Base-by-base conservation (phyloP, 768 basidiomycete species). In the Pilatotrama ljubarskyi region DNA sequence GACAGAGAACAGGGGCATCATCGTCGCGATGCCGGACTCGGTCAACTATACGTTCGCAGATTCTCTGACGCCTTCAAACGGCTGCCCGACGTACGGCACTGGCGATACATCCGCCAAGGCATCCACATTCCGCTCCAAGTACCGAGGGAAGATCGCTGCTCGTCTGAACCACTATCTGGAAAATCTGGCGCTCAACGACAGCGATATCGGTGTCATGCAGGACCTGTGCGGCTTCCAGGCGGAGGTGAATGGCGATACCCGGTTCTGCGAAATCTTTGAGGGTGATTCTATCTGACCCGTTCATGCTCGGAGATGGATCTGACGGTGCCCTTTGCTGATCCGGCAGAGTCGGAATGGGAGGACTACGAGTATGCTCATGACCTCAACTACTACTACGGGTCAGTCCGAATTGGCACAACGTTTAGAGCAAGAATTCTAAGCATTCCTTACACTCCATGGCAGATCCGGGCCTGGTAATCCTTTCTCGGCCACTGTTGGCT, bases 321-420 rank as follows among this genome's bases (percentile, higher is more conserved):
- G 46, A 38, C 35, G 42, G 18, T 14, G 2, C 22, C 57, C 18
- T 46, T 38, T 6, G 35, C 9, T 47, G 9, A 11, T 3, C 40
- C n/a, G n/a, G 29, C 29, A 77, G 77, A 73, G 8, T 63, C 63
- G 7, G 79, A 80, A 64, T 79, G 78, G 79, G 61, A 75, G 8
- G 69, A 77, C 41, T 80, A 79, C 47, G 79, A 80, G 61, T 79
- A 80, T 53, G 78, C 78, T 2, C 63, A 76, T 41, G 79, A 80
- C 58, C 68, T 80, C 47, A 78, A 78, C 61, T 80, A 80, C 50
- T 79, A 79, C 63, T 79, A 79, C 48, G 78, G 78, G 75, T 74
- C 57, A n/a, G 69, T 43, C 50, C n/a, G 22, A 26, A 6, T 42
- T 25, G 26, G 29, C 18, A 17, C 36, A 37, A 1, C 5, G 17